Base-by-base conservation (phyloP, 495 filamentous ascomycete species). In the Neurospora pannonica region DNA sequence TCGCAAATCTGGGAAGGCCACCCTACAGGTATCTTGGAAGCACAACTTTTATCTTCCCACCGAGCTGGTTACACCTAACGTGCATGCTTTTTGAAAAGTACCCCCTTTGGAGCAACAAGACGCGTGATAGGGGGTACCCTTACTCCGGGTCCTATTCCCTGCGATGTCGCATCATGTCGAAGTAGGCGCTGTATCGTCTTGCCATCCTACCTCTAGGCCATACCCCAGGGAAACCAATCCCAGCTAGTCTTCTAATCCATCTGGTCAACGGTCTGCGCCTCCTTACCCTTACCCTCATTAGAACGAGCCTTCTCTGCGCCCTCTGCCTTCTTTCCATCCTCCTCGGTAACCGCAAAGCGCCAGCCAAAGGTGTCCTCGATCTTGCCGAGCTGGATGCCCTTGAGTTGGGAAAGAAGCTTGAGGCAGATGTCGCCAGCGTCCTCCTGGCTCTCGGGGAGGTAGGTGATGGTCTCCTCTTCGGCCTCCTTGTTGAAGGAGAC, bases 321-420 rank as follows among this genome's bases (percentile, higher is more conserved):
- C 11, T 76, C 70, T 28, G 82, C 81, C 46, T 84, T 83, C 69
- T 79, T 81, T 2, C 83, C 81, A 70, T 88, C 86, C 71, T 82
- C 82, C 73, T 88, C 83, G 36, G 81, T 78, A 2, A 94, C 90
- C 72, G 82, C 78, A 43, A 86, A 83, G 67, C 87, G 82, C 96
- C 95, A 98, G 2, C 90, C 90, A 75, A 93, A 92, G 39, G 80
- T 82, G 79, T 97, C 95, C 78, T 91, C 83, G 34, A 92, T 82
- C 82, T 90, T 91, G 17, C 96, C 95, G 6, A 84, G 84, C 82
- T 99, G 95, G 71, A 98, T 95, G 0, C 90, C 94, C 81, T 96
- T 92, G 34, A 98, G 85, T 46, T 89, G 90, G n/a, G 86, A 82
- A 46, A 97, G 80, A 9, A 99, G 85, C 80, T 89, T 89, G 9